A percentile compares a stretch with the other conserved stretches of the same genome.
phyloP scores from a whole-genome alignment of 192 early-diverging fungal genomes.

The Pilobolus umbonatus region DNA sequence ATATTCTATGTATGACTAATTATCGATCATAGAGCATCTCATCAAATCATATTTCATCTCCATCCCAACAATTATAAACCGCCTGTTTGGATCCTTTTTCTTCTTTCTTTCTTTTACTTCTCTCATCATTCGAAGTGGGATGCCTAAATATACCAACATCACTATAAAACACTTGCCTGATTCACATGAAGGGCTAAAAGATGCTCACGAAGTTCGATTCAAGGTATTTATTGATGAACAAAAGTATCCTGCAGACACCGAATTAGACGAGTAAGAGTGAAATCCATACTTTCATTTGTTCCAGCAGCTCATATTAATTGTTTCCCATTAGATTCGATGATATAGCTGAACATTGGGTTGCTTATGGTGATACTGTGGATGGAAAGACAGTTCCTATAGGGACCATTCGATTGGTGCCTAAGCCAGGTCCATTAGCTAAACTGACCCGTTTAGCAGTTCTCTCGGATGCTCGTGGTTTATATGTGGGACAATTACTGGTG shows the following conservation, averaged over 20 bases:
- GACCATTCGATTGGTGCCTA: slow-evolving; percentile 17
- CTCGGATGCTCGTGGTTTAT: slow-evolving; percentile 20
- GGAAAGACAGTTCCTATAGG: slow-evolving; percentile 21
- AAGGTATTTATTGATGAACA: slow-evolving; percentile 19
- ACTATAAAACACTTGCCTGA: neutral
- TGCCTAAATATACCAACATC: neutral
- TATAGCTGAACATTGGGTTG: slow-evolving; percentile 3
- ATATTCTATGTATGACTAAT: no score
- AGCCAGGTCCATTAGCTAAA: slow-evolving; percentile 18
- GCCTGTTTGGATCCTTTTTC: no score
- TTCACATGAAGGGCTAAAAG: neutral
- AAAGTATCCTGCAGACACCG: slow-evolving; percentile 2
- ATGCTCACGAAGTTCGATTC: slow-evolving; percentile 4
- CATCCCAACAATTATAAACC: no score
- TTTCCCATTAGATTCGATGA: neutral
- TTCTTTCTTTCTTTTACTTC: neutral
- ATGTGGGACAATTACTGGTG: slow-evolving; percentile 19
- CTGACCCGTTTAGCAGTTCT: slow-evolving; percentile 26
- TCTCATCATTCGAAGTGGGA: neutral
- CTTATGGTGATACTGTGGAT: neutral
- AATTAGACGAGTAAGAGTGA: slow-evolving; percentile 10
- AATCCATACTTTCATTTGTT: neutral
- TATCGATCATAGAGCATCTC: no score
- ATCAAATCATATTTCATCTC: no score
- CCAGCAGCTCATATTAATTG: neutral